Evolutionary conservation across 1,139 yeast genomes (phyloP).

Genomic region (Kodamaea sp.): DNA sequence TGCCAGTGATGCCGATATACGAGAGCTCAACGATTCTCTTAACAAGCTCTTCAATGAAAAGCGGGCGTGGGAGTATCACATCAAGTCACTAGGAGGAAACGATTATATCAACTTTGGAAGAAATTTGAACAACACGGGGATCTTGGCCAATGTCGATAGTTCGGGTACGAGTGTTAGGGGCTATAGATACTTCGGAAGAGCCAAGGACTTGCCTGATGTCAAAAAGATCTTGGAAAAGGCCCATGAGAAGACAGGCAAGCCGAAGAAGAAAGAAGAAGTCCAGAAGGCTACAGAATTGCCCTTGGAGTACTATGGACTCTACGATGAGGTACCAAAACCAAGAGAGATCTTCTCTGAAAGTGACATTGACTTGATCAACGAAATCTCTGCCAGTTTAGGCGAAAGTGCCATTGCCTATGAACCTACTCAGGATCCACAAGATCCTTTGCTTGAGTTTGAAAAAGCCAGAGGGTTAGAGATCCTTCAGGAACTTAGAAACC

Average conservation of each 20-base stretch:
- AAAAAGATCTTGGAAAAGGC: slow-evolving; percentile 44
- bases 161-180: slow-evolving; percentile 39
- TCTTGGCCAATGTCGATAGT: slow-evolving; percentile 17
- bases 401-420: slow-evolving; percentile 1
- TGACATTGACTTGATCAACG: slow-evolving; percentile 10
- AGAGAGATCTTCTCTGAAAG: no score
- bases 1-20: slow-evolving; percentile 58
- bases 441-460: slow-evolving; percentile 24
- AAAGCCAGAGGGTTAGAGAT: slow-evolving; percentile 20
- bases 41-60: slow-evolving; percentile 23
- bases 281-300: slow-evolving; percentile 8
- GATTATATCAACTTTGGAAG: slow-evolving; percentile 15
- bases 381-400: slow-evolving; percentile 6
- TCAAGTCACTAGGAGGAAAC: slow-evolving; percentile 33
- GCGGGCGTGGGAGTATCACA: slow-evolving; percentile 77
- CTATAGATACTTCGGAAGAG: slow-evolving; percentile 79
- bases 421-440: slow-evolving; percentile 1
- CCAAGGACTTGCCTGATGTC: slow-evolving; percentile 78
- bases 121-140: slow-evolving; percentile 26
- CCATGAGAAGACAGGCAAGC: slow-evolving; percentile 16
- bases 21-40: slow-evolving; percentile 57
- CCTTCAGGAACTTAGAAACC: slow-evolving; percentile 12
- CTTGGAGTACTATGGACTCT: slow-evolving; percentile 48
- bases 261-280: slow-evolving; percentile 20
- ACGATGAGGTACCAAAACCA: no score